A percentile compares a stretch with the other conserved stretches of the same genome.
Evolutionary conservation across 768 basidiomycete species (phyloP).

Genomic region (Rhizopogon salebrosus): DNA sequence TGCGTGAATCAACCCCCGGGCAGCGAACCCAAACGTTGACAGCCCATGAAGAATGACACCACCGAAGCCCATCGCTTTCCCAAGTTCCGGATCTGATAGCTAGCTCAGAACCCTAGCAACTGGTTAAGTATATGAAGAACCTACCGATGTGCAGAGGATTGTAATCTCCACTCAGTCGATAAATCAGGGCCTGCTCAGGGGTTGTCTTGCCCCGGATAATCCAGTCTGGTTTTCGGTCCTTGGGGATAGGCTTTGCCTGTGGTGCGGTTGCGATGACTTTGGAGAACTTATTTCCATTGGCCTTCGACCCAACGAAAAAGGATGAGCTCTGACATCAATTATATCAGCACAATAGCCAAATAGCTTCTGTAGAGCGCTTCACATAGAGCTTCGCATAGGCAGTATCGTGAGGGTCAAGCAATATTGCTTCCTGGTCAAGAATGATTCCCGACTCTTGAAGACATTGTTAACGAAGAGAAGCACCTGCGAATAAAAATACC

Average conservation of each 20-base stretch:
- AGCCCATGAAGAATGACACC: conserved; percentile 85
- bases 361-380: conserved; percentile 9
- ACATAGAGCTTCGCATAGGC: conserved; percentile 63
- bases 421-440: conserved; percentile 54
- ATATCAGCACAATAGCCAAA: neutral
- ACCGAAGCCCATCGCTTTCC: conserved; percentile 71
- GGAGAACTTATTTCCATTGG: conserved; percentile 54
- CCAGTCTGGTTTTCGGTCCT: conserved; percentile 57
- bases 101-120: neutral
- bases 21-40: conserved; percentile 77
- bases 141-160: conserved; percentile 73
- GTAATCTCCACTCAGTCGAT: conserved; percentile 77
- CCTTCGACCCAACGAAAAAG: conserved; percentile 68
- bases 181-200: conserved; percentile 62
- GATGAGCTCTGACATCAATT: conserved; percentile 51
- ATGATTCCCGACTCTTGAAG: conserved; percentile 71
- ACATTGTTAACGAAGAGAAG: neutral
- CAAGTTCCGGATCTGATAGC: conserved; percentile 61
- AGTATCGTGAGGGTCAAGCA: conserved; percentile 58
- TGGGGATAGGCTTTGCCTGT: conserved; percentile 56
- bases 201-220: conserved; percentile 57
- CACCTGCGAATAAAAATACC: neutral
- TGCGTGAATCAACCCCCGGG: conserved; percentile 64
- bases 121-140: conserved; percentile 5
- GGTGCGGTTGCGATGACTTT: conserved; percentile 59